Conservation (phyloP, 306 rosid species). For the Cajanus cajan region DNA sequence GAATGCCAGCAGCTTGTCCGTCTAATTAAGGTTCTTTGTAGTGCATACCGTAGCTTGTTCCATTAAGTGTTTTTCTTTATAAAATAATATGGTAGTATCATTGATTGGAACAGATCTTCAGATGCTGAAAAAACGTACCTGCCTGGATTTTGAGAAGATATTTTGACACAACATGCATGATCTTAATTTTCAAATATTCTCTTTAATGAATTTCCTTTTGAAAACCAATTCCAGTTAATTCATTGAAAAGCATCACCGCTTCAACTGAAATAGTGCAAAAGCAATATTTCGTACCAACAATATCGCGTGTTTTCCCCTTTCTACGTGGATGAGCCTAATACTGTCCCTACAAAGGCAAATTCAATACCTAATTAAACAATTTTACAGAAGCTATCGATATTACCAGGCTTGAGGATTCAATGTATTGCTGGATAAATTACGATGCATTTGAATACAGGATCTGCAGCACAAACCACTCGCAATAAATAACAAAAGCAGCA, state of each 20-base stretch:
- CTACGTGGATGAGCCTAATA: neutral
- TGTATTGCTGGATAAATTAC: conserved; percentile 8
- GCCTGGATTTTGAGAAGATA: neutral
- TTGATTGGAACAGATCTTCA: too few species aligned
- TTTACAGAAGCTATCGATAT: neutral
- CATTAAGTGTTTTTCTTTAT: too few species aligned
- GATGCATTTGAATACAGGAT: conserved; percentile 8
- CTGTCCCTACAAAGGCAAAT: neutral
- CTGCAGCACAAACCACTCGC: conserved; percentile 22
- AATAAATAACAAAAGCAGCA: neutral
- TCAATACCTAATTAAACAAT: neutral
- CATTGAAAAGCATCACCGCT: neutral
- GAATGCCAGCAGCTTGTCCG: too few species aligned
- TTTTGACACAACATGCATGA: too few species aligned
- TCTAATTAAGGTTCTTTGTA: too few species aligned
- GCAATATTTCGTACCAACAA: neutral
- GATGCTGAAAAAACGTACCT: too few species aligned
- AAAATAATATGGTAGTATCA: too few species aligned
- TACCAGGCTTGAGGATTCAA: conserved; percentile 5
- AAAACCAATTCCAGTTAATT: neutral
- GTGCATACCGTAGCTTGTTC: too few species aligned
- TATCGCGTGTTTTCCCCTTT: neutral
- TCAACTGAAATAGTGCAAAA: neutral
- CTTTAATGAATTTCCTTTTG: neutral
- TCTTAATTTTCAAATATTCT: neutral